Base-by-base conservation (phyloP, 345 rosid genomes). In the Raphanus raphanistrum region DNA sequence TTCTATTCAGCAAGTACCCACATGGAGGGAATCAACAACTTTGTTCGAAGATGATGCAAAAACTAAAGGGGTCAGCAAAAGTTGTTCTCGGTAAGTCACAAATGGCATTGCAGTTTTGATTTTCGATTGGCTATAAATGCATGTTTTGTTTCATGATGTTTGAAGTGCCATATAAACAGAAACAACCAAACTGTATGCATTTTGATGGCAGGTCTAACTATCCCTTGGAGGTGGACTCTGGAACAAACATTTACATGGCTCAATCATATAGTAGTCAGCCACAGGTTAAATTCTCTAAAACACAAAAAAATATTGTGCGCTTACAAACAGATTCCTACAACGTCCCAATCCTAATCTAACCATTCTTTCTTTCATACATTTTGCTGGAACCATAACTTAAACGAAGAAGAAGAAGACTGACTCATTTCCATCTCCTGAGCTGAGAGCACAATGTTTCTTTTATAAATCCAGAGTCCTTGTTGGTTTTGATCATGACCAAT, bases 261-360 rank as follows among this genome's bases (percentile, higher is more conserved):
- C 74, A 79, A 68, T 36, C 71, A 50, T 36, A 21, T 21, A 21
- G 21, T 21, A 21, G 21, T 21, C 21, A 61, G 78, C 68, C 74
- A 62, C 74, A 79, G 75, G 78, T 79, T 68, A 68, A 41, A 70
- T 28, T 73, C 78, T 68, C 78, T 73, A 52, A 52, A 52, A n/a
- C 59, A n/a, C 21, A 17, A 73, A 68, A 68, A 74, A 31, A 50
- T 63, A 16, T 62, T 2, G 31, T 68, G 55, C 35, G 48, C 69
- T 68, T 73, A 66, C 70, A 68, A 52, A 3, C 78, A 73, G 43
- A 68, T 62, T 74, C 71, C 79, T 74, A 68, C 41, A 0, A 12
- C 54, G 3, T 62, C 41, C 36, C 70, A 48, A 35, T 5, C 57
- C 82, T 79, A 28, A 28, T 2, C 31, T 28, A 79, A 67, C 35